Evolutionary conservation across 2,329 filamentous ascomycete species (phyloP).

Genomic region (Fusarium sp.): DNA sequence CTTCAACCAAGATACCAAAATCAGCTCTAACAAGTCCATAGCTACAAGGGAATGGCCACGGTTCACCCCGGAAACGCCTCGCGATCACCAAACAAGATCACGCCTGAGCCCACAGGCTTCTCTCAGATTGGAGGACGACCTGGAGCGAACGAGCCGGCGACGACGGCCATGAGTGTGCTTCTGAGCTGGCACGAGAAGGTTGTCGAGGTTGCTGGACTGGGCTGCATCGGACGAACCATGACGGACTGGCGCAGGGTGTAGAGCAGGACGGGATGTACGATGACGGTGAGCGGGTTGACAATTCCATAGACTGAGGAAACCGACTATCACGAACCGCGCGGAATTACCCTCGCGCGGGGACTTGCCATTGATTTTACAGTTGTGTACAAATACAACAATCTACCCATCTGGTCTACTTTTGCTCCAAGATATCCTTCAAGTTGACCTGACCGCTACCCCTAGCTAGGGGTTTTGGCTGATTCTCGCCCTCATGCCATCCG

Average conservation of each 20-base stretch:
- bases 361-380: conserved; percentile 18
- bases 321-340: conserved; percentile 13
- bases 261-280: conserved; percentile 11
- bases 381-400: conserved; percentile 22
- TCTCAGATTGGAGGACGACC: conserved; percentile 77
- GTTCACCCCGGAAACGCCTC: conserved; percentile 56
- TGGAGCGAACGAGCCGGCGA: conserved; percentile 73
- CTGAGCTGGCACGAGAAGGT: conserved; percentile 99
- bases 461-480: conserved; percentile 82
- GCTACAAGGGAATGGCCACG: conserved; percentile 89
- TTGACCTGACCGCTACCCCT: conserved; percentile 89
- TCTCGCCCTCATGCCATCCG: conserved; percentile 89
- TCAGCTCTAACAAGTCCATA: conserved; percentile 50
- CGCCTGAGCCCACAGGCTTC: conserved; percentile 88
- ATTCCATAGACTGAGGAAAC: conserved; percentile 37
- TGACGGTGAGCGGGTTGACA: conserved; percentile 22
- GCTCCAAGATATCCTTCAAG: conserved; percentile 81
- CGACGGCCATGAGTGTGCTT: conserved; percentile 94
- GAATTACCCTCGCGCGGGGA: not conserved
- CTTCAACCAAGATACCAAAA: not conserved
- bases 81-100: conserved; percentile 59
- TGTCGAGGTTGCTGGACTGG: conserved; percentile 90
- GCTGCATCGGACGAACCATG: conserved; percentile 94
- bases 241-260: conserved; percentile 87
- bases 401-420: conserved; percentile 49